phyloP scores from a whole-genome alignment of 371 early-diverging fungal species.

The Chytridiales sp. region DNA sequence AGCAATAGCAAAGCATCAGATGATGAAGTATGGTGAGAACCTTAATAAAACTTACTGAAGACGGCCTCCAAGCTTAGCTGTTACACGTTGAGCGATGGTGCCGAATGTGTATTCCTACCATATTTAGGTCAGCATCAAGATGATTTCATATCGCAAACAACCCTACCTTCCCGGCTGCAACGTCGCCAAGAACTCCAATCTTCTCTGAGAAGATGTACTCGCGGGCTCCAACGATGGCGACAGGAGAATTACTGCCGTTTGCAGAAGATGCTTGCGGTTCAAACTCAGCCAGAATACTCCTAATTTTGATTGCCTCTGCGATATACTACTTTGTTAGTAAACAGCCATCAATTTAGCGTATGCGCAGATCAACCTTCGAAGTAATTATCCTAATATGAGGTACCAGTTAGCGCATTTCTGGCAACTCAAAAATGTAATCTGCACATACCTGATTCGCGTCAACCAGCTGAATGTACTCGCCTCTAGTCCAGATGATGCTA shows the following conservation, averaged over 20 bases:
- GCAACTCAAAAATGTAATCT: not conserved
- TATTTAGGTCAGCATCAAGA: not conserved
- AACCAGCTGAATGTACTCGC: slow-evolving; percentile 54
- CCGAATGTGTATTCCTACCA: slow-evolving; percentile 82
- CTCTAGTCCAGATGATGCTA: slow-evolving; percentile 80
- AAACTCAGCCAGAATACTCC: slow-evolving; percentile 84
- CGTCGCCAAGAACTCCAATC: slow-evolving; percentile 84
- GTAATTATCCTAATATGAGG: slow-evolving; percentile 79
- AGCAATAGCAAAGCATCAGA: not conserved
- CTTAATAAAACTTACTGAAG: slow-evolving; percentile 20
- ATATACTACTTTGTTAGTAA: too few relatives aligned
- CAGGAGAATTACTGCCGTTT: slow-evolving; percentile 53
- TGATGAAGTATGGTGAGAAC: not conserved
- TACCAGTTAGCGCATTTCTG: too few relatives aligned
- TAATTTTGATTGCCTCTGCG: slow-evolving; percentile 79
- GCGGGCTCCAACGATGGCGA: slow-evolving; percentile 88
- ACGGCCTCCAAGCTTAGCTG: slow-evolving; percentile 77
- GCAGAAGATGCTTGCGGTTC: slow-evolving; percentile 34
- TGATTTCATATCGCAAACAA: not conserved
- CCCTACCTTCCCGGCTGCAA: slow-evolving; percentile 74
- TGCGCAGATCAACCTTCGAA: slow-evolving; percentile 32
- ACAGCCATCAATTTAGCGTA: not conserved
- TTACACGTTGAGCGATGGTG: slow-evolving; percentile 82
- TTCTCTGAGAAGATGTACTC: slow-evolving; percentile 90
- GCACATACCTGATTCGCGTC: slow-evolving; percentile 67